Base-by-base conservation (phyloP, 345 rosid genomes). In the Boechera stricta region DNA sequence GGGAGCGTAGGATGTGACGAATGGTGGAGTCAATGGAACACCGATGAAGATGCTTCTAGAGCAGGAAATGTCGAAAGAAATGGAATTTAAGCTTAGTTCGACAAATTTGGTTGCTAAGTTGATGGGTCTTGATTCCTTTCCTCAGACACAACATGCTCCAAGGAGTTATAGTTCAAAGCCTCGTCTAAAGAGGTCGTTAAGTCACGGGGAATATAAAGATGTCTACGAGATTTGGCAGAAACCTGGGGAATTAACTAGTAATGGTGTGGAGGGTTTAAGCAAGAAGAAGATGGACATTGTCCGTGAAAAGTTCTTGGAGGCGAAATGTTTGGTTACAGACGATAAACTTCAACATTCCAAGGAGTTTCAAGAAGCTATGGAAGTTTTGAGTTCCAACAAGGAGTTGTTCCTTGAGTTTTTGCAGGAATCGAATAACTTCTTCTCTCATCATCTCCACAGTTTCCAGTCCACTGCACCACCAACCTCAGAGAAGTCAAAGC, bases 121-220 rank as follows among this genome's bases (percentile, higher is more conserved):
- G 82, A 95, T 95, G 99, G 98, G 99, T 64, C 93, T 95, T 39
- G 99, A 95, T 49, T 57, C 96, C 26, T 82, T 95, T 31, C 97
- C 94, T 16, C 82, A 67, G 64, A 82, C 84, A 67, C 91, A 81
- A 72, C 77, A 82, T 77, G 57, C 79, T 65, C 80, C 61, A 12
- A 88, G 85, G 66, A 60, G 74, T 39, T 78, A 85, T 78, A 84
- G 76, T 39, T 83, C 85, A 4, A 87, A 82, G 74, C 77, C 85
- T 73, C 78, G 73, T 82, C 71, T 82, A 29, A 78, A 80, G 70
- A 88, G 86, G 51, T 87, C 92, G 42, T 68, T 83, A 57, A 90
- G 89, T 77, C 84, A 77, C 8, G 87, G 89, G 39, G 85, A 88
- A 48, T 83, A 73, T 79, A 84, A 62, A 75, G 89, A 89, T 78